Evolutionary conservation across 805 yeast species (phyloP).

Genomic region (Deakozyma indianensis): DNA sequence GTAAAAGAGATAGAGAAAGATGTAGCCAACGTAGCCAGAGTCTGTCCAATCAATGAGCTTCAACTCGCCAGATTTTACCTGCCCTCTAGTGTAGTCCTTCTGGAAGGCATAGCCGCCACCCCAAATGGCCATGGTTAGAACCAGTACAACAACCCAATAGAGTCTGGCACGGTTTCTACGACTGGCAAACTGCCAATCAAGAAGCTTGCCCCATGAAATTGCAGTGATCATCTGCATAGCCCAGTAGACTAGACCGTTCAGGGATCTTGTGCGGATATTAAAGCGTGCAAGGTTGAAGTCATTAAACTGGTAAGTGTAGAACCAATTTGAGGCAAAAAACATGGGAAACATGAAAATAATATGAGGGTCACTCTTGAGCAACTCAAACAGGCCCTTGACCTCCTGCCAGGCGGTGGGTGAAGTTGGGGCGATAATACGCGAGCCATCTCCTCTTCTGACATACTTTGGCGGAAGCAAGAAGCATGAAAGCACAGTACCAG

Average conservation of each 20-base stretch:
- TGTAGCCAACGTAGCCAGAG: conserved; percentile 39
- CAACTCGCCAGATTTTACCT: conserved; percentile 13
- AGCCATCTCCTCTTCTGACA: conserved; percentile 37
- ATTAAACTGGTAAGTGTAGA: conserved; percentile 51
- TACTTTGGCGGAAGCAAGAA: conserved; percentile 34
- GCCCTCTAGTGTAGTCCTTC: conserved; percentile 26
- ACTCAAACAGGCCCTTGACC: conserved; percentile 25
- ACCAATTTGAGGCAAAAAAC: conserved; percentile 53
- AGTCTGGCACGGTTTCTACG: conserved; percentile 33
- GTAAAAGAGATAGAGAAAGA: conserved; percentile 48
- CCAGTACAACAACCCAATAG: conserved; percentile 26
- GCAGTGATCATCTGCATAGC: conserved; percentile 47
- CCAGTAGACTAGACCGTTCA: conserved; percentile 50
- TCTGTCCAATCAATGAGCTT: conserved; percentile 32
- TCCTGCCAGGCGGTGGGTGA: conserved; percentile 17
- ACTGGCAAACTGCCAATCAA: conserved; percentile 29
- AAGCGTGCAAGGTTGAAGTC: conserved; percentile 41
- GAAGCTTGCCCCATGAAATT: conserved; percentile 29
- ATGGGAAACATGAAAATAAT: conserved; percentile 41
- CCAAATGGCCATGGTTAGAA: conserved; percentile 35
- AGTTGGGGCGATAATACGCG: conserved; percentile 24
- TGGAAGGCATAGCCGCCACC: conserved; percentile 45
- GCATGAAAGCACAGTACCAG: conserved; percentile 32
- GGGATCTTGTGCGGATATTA: conserved; percentile 44
- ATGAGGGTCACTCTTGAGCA: conserved; percentile 28